phyloP scores from a whole-genome alignment of 768 basidiomycete genomes.

The Suillus tomentosus region DNA sequence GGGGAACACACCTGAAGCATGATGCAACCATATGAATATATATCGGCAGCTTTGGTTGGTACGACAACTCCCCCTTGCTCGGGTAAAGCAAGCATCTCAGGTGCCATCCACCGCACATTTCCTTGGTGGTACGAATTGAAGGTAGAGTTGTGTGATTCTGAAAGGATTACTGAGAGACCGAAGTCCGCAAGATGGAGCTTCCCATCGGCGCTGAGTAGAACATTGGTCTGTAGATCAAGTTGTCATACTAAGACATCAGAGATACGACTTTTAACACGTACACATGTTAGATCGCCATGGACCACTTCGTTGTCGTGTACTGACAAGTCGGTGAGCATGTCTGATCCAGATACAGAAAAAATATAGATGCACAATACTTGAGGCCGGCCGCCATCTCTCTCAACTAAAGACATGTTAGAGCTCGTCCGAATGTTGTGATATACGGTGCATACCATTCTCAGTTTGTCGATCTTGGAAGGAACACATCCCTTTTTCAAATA shows the following conservation, averaged over 20 bases:
- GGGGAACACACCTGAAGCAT: conserved; percentile 23
- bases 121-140: conserved; percentile 29
- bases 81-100: conserved; percentile 31
- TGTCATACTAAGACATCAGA: neutral
- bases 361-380: conserved; percentile 11
- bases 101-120: conserved; percentile 43
- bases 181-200: conserved; percentile 40
- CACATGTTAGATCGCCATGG: conserved; percentile 12
- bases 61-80: conserved; percentile 15
- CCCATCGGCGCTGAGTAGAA: conserved; percentile 35
- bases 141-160: conserved; percentile 37
- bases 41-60: conserved; percentile 32
- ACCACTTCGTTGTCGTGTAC: conserved; percentile 12
- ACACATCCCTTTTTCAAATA: conserved; percentile 24
- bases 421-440: neutral
- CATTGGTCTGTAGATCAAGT: conserved; percentile 33
- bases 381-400: conserved; percentile 6
- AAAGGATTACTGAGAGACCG: conserved; percentile 40
- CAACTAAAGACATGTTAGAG: conserved; percentile 1
- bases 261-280: conserved; percentile 11
- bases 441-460: conserved; percentile 20
- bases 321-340: conserved; percentile 1
- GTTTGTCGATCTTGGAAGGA: conserved; percentile 10
- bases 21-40: conserved; percentile 45
- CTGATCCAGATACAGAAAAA: no score